Percentiles rank a stretch among this genome's conserved stretches.
Evolutionary conservation across 1,139 yeast species (phyloP).

Genomic region (Zygoascus meyerae): DNA sequence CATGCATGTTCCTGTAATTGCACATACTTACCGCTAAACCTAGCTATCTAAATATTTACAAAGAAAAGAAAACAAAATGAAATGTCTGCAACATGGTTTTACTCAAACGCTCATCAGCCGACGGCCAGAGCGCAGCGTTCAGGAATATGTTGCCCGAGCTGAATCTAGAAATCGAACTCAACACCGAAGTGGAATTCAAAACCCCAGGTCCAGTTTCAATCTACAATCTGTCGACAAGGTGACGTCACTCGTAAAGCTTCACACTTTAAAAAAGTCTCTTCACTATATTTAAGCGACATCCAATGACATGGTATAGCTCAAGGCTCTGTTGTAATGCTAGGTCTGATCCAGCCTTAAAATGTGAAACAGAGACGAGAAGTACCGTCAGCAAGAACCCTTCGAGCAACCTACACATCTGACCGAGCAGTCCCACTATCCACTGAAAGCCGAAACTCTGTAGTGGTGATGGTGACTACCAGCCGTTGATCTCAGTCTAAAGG

Average conservation of each 20-base stretch:
- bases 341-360: slow-evolving; percentile 16
- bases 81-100: slow-evolving; percentile 85
- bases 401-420: neutral
- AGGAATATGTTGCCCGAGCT: slow-evolving; percentile 78
- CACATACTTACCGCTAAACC: too few relatives aligned
- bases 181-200: slow-evolving; percentile 36
- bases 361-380: slow-evolving; percentile 8
- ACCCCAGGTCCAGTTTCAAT: slow-evolving; percentile 25
- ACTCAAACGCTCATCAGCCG: slow-evolving; percentile 83
- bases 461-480: slow-evolving; percentile 6
- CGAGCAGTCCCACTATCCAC: slow-evolving; percentile 7
- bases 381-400: slow-evolving; percentile 1
- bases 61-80: neutral
- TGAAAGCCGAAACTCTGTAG: neutral
- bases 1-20: too few relatives aligned
- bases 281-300: slow-evolving; percentile 10
- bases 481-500: slow-evolving; percentile 2
- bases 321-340: slow-evolving; percentile 2
- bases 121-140: slow-evolving; percentile 77
- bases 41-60: neutral
- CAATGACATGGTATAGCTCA: neutral
- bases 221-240: slow-evolving; percentile 40
- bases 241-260: slow-evolving; percentile 28
- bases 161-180: slow-evolving; percentile 26
- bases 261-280: slow-evolving; percentile 10